Percentiles rank a stretch among this genome's conserved stretches.
These are phyloP conservation scores for Avicennia marina DNA, from an alignment of 257 asterid genomes.

Conservation along the genomic window DNA sequence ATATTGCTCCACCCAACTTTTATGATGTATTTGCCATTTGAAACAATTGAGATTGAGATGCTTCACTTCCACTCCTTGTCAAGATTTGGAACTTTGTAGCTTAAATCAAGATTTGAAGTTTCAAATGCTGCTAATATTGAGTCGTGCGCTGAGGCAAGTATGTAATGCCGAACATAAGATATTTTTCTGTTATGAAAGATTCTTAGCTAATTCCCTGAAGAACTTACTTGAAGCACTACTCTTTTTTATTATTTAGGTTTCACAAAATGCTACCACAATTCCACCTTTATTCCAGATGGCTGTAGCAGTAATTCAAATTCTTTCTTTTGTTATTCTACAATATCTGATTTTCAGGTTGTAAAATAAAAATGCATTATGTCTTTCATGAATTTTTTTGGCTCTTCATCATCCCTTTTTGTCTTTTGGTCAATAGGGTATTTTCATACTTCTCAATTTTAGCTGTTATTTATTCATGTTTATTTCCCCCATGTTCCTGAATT, in stretches of 20 bases:
- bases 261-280: background rate
- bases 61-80: too few species aligned
- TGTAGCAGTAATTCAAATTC: background rate
- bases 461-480: conserved; percentile 13
- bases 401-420: background rate
- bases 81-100: too few species aligned
- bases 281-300: background rate
- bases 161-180: too few species aligned
- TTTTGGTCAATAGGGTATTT: too few species aligned
- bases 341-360: background rate
- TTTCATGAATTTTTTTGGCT: background rate
- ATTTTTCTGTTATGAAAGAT: too few species aligned
- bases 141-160: too few species aligned
- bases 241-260: background rate
- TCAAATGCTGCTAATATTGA: too few species aligned
- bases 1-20: too few species aligned
- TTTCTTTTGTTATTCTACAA: background rate
- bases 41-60: too few species aligned
- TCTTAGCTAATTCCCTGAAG: background rate
- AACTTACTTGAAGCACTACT: background rate
- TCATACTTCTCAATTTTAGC: background rate
- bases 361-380: background rate
- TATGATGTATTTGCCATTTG: too few species aligned
- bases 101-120: too few species aligned
- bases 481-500: conserved; percentile 3